phyloP scores from a whole-genome alignment of 1,139 yeast genomes.

The Saccharomyces hybrid region DNA sequence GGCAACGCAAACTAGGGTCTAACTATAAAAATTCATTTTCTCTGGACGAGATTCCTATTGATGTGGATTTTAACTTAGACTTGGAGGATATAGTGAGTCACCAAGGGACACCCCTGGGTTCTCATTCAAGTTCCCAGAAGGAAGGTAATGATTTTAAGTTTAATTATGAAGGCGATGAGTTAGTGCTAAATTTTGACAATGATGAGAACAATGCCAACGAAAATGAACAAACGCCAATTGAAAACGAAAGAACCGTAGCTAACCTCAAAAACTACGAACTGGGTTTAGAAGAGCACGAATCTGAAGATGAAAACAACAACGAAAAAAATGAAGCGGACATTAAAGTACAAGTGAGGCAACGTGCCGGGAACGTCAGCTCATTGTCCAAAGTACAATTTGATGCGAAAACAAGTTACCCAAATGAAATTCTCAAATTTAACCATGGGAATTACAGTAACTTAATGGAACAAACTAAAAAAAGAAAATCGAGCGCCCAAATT shows the following conservation, averaged over 20 bases:
- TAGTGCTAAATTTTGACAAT: conserved; percentile 3
- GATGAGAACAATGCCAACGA: conserved; percentile 3
- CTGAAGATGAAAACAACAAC: not conserved
- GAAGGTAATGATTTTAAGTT: conserved; percentile 7
- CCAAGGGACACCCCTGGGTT: conserved; percentile 15
- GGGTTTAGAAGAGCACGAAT: not conserved
- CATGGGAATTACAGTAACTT: conserved; percentile 16
- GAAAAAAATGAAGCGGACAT: not conserved
- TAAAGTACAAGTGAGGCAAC: not conserved
- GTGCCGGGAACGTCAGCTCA: not conserved
- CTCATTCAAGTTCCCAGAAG: conserved; percentile 8
- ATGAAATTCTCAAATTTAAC: conserved; percentile 21
- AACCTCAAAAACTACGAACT: not conserved
- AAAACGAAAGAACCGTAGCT: not conserved
- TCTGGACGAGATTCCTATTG: conserved; percentile 19
- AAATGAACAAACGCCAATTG: not conserved
- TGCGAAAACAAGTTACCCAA: conserved; percentile 22
- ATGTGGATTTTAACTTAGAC: conserved; percentile 26
- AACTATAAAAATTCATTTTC: not conserved
- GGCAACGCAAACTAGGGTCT: conserved; percentile 3
- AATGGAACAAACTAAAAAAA: conserved; percentile 18
- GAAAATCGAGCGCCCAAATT: not conserved
- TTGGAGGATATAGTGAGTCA: conserved; percentile 26
- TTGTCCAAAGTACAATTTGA: conserved; percentile 11
- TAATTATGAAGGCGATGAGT: conserved; percentile 5